These are phyloP conservation scores for Yamadazyma kanchanaburiensis DNA, from an alignment of 1,139 yeast species.

Conservation along the genomic window DNA sequence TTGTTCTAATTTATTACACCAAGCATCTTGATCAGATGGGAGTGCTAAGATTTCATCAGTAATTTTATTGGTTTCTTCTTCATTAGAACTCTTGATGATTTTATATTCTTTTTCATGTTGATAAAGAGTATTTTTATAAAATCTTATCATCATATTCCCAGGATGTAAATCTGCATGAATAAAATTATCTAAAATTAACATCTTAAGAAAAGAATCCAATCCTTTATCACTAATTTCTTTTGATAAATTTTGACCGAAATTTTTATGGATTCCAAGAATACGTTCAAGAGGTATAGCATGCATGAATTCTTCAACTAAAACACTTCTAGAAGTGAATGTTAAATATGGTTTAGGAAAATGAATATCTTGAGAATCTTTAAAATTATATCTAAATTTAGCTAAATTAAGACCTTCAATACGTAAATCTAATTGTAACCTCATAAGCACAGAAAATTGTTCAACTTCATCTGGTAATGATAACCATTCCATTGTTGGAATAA, in stretches of 20 bases:
- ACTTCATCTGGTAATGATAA: constrained; percentile 92
- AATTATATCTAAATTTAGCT: constrained; percentile 63
- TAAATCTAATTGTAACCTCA: constrained; percentile 85
- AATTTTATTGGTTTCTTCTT: constrained; percentile 45
- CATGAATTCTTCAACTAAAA: constrained; percentile 82
- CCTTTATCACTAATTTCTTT: constrained; percentile 83
- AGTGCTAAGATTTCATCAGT: constrained; percentile 43
- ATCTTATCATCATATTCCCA: constrained; percentile 85
- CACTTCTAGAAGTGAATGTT: constrained; percentile 63
- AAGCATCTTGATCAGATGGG: constrained; percentile 36
- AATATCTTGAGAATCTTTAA: constrained; percentile 56
- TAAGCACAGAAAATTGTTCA: constrained; percentile 76
- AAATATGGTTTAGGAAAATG: constrained; percentile 80
- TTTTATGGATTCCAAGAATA: constrained; percentile 45
- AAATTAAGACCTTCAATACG: constrained; percentile 86
- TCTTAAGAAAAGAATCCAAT: constrained; percentile 84
- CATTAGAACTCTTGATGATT: constrained; percentile 43
- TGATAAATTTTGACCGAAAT: constrained; percentile 53
- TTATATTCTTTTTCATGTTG: constrained; percentile 46
- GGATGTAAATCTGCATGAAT: constrained; percentile 97
- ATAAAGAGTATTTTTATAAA: constrained; percentile 52
- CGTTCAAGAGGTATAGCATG: constrained; percentile 80
- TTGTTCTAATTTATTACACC: constrained; percentile 48
- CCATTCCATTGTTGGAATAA: constrained; percentile 96
- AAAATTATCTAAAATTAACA: constrained; percentile 89